Conservation (phyloP, 306 rosid species). For the Sesbania bispinosa region DNA sequence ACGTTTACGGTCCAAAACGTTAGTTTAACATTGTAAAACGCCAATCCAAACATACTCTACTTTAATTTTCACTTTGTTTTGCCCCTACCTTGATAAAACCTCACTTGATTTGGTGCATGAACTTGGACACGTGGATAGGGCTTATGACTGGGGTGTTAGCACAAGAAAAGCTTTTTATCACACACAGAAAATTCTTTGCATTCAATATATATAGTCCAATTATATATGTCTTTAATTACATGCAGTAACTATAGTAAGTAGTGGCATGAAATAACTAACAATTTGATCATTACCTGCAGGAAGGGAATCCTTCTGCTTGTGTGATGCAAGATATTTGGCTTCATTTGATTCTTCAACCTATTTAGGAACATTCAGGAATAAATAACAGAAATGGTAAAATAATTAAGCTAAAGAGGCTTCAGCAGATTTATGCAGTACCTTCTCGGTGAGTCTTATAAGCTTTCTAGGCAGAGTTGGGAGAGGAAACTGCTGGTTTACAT, state of each 20-base stretch:
- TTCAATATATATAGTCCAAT: too few relatives aligned
- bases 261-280: neutral
- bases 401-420: neutral
- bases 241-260: neutral
- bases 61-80: too few relatives aligned
- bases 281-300: slow-evolving; percentile 39
- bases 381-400: neutral
- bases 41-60: too few relatives aligned
- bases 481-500: slow-evolving; percentile 28
- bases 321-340: slow-evolving; percentile 26
- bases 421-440: slow-evolving; percentile 31
- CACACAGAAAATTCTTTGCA: too few relatives aligned
- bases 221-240: too few relatives aligned
- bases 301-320: slow-evolving; percentile 24
- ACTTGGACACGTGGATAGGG: too few relatives aligned
- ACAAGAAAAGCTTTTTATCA: too few relatives aligned
- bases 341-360: slow-evolving; percentile 36
- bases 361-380: neutral
- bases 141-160: too few relatives aligned
- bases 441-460: slow-evolving; percentile 42
- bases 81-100: neutral
- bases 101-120: slow-evolving; percentile 21
- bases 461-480: slow-evolving; percentile 52
- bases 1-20: too few relatives aligned
- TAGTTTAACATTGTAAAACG: too few relatives aligned